Percentiles rank a stretch among this genome's conserved stretches.
These are phyloP conservation scores for Pyricularia pennisetigena DNA, from an alignment of 2,329 filamentous ascomycete species.

Conservation along the genomic window DNA sequence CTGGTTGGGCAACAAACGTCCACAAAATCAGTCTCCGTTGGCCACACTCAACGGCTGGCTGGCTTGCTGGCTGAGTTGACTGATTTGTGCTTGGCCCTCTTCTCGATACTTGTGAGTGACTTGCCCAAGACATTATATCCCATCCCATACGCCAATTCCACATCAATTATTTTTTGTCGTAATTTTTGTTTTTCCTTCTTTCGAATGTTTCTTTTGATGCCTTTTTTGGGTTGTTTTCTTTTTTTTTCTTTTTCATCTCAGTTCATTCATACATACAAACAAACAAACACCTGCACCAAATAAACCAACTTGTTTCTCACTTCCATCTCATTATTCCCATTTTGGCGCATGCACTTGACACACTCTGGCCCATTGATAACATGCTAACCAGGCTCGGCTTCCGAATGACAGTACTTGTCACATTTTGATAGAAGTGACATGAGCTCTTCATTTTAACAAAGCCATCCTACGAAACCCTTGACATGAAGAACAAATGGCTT, in stretches of 20 bases:
- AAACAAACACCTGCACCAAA: not conserved
- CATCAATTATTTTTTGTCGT: not conserved
- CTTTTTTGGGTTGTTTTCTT: too few relatives aligned
- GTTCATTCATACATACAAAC: not conserved
- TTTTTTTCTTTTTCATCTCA: not conserved
- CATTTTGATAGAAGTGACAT: not conserved
- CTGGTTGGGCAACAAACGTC: not conserved
- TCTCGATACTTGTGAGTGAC: not conserved
- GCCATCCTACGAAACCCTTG: constrained; percentile 9
- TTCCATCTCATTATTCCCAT: not conserved
- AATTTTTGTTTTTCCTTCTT: not conserved
- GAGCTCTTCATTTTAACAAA: not conserved
- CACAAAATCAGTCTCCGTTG: not conserved
- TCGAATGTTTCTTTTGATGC: not conserved
- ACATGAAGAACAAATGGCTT: constrained; percentile 42
- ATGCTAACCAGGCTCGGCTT: not conserved
- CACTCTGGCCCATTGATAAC: not conserved
- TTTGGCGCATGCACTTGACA: not conserved
- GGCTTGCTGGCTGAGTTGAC: not conserved
- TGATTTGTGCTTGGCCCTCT: not conserved
- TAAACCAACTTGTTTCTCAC: not conserved
- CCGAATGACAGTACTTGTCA: not conserved
- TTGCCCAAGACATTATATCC: not conserved
- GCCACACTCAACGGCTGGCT: not conserved
- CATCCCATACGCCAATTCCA: not conserved